A percentile compares a stretch with the other conserved stretches of the same genome.
These are phyloP conservation scores for Agrocybe chaxingu DNA, from an alignment of 768 basidiomycete species.

Conservation along the genomic window DNA sequence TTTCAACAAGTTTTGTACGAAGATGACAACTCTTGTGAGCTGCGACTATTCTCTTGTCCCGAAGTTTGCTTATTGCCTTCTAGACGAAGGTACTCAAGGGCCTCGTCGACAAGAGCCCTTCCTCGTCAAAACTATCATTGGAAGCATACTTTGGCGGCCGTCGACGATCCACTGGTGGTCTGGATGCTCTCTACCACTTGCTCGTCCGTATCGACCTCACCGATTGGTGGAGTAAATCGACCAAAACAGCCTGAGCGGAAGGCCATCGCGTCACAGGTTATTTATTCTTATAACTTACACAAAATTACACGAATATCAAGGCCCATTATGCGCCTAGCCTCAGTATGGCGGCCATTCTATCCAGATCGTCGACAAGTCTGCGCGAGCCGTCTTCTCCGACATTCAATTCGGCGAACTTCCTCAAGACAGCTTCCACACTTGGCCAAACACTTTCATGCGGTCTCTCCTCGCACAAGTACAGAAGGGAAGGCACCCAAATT, in stretches of 20 bases:
- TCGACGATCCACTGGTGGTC: constrained; percentile 43
- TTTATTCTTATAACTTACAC: not conserved
- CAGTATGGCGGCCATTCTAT: constrained; percentile 4
- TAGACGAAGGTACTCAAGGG: constrained; percentile 57
- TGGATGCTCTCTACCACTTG: constrained; percentile 52
- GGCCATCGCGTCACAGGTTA: not conserved
- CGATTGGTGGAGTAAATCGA: constrained; percentile 51
- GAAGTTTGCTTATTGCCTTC: constrained; percentile 6
- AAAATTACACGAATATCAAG: not conserved
- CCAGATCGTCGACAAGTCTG: constrained; percentile 9
- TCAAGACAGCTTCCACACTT: constrained; percentile 26
- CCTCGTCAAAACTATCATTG: constrained; percentile 20
- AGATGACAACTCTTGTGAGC: constrained; percentile 59
- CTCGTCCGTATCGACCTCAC: constrained; percentile 50
- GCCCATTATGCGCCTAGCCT: not conserved
- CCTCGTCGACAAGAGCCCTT: constrained; percentile 48
- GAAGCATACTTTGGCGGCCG: constrained; percentile 24
- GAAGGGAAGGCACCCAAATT: constrained; percentile 34
- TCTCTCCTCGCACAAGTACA: constrained; percentile 28
- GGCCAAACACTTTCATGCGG: constrained; percentile 30
- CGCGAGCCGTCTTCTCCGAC: constrained; percentile 16
- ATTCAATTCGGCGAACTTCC: constrained; percentile 20
- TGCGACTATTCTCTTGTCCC: not conserved
- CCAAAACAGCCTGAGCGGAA: not conserved
- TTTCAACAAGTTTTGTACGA: constrained; percentile 48